Conservation (phyloP, 345 rosid genomes). For the Lumnitzera racemosa region DNA sequence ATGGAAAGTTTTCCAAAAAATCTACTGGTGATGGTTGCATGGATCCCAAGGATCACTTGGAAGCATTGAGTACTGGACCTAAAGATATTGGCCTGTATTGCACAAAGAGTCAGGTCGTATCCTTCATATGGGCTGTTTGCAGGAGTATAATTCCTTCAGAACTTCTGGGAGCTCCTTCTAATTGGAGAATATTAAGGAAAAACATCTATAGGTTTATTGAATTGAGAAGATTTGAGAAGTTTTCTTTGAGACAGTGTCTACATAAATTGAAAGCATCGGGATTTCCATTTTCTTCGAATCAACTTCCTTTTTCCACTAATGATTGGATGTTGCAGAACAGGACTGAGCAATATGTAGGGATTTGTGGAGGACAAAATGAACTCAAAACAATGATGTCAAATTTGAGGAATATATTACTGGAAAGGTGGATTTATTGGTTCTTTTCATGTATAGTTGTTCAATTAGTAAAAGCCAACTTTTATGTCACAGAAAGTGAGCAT, state of each 20-base stretch:
- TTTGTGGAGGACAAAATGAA: slow-evolving; percentile 14
- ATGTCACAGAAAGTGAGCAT: slow-evolving; percentile 69
- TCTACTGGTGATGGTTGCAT: background rate
- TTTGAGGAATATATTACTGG: slow-evolving; percentile 38
- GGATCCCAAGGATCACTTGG: background rate
- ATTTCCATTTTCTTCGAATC: slow-evolving; percentile 42
- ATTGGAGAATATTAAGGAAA: slow-evolving; percentile 55
- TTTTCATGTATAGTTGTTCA: slow-evolving; percentile 60
- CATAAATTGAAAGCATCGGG: slow-evolving; percentile 43
- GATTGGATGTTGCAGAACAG: slow-evolving; percentile 13
- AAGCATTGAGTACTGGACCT: background rate
- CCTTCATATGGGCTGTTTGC: slow-evolving; percentile 78
- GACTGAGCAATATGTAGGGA: slow-evolving; percentile 11
- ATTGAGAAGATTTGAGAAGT: slow-evolving; percentile 61
- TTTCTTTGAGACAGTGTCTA: slow-evolving; percentile 52
- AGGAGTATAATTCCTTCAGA: slow-evolving; percentile 61
- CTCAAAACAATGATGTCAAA: slow-evolving; percentile 15
- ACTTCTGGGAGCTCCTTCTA: slow-evolving; percentile 58
- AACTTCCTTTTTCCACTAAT: slow-evolving; percentile 20
- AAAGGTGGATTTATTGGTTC: slow-evolving; percentile 78
- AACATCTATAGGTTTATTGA: slow-evolving; percentile 60
- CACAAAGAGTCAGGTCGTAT: slow-evolving; percentile 54
- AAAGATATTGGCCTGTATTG: slow-evolving; percentile 33
- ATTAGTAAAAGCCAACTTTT: slow-evolving; percentile 62
- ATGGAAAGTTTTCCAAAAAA: background rate